Evolutionary conservation across 495 filamentous ascomycete genomes (phyloP).

Genomic region (Penicillium silybi): DNA sequence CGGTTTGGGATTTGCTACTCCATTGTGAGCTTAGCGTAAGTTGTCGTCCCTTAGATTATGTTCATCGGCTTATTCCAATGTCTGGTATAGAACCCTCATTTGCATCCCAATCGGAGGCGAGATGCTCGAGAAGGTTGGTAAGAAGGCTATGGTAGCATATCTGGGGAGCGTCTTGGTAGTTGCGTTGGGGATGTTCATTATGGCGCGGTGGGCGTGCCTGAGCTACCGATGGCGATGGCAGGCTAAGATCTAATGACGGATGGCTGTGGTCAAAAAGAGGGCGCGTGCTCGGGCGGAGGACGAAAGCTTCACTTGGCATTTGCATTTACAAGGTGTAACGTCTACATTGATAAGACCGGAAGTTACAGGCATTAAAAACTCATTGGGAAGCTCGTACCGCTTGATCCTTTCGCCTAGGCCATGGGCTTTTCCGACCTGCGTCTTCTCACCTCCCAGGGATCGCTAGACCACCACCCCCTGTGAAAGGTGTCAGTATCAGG

Average conservation of each 20-base stretch:
- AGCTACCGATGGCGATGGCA: constrained; percentile 46
- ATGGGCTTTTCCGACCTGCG: too few species aligned
- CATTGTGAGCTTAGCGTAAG: constrained; percentile 57
- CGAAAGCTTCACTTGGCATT: not conserved
- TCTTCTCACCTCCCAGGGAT: too few species aligned
- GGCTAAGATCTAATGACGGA: constrained; percentile 26
- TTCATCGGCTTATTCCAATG: not conserved
- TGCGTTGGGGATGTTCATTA: constrained; percentile 34
- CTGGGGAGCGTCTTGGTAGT: constrained; percentile 37
- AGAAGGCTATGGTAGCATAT: constrained; percentile 32
- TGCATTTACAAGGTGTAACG: constrained; percentile 1
- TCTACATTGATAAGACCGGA: not conserved
- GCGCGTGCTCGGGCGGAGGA: too few species aligned
- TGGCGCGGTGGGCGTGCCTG: constrained; percentile 48
- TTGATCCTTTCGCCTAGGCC: too few species aligned
- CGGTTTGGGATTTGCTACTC: constrained; percentile 65
- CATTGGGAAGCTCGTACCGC: not conserved
- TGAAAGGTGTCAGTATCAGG: too few species aligned
- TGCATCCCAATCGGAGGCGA: constrained; percentile 41
- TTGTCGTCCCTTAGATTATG: not conserved
- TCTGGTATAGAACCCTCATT: constrained; percentile 27
- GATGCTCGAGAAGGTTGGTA: constrained; percentile 38
- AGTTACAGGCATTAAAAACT: not conserved
- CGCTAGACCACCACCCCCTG: too few species aligned
- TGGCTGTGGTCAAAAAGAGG: not conserved